Evolutionary conservation across 108 stramenopile genomes (phyloP), one percentile per base, ranked within the genome.

Genomic region (Skeletonema grethae): DNA sequence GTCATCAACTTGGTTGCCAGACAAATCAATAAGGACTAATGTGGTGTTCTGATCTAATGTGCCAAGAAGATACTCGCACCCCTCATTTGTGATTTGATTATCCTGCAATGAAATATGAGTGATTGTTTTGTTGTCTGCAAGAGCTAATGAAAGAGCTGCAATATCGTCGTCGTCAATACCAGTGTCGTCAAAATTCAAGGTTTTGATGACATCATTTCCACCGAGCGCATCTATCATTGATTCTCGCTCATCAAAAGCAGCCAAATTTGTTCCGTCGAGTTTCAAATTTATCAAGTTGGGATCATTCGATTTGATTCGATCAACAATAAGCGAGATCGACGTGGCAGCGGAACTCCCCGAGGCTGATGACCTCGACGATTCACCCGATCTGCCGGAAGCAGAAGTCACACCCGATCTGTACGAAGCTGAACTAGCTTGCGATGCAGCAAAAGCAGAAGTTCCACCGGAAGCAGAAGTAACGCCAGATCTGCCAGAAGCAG

Each of bases 51-150:
- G 50, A 43, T 72, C 77, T 11, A 82, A 68, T 13, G 67, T 70
- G 1, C 59, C 59, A 24, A 69, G 56, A 25, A 82, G 73, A 38
- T 78, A 78, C 38, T 74, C 73, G 12, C 63, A 60, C 41, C 82
- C 82, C 15, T 82, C 72, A 15, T 38, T n/a, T 4, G 68, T 70
- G 28, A 82, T 82, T n/a, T 35, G 77, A 57, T 82, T 82, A 57
- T 75, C 67, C 15, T 55, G 61, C 53, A 82, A 57, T 12, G 55
- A 29, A 31, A 82, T 60, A n/a, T 58, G 34, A 34, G 43, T 73
- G 31, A 79, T 64, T 15, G 68, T 61, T 32, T 31, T 60, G 56
- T 79, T 79, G n/a, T 68, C 62, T 12, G 50, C 60, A 13, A 82
- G 72, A 15, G 73, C 59, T 25, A 73, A 53, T 34, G 71, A 66